Evolutionary conservation across 2,329 filamentous ascomycete genomes (phyloP), one percentile per base, ranked within the genome.

Genomic region (Botrytis tulipae): DNA sequence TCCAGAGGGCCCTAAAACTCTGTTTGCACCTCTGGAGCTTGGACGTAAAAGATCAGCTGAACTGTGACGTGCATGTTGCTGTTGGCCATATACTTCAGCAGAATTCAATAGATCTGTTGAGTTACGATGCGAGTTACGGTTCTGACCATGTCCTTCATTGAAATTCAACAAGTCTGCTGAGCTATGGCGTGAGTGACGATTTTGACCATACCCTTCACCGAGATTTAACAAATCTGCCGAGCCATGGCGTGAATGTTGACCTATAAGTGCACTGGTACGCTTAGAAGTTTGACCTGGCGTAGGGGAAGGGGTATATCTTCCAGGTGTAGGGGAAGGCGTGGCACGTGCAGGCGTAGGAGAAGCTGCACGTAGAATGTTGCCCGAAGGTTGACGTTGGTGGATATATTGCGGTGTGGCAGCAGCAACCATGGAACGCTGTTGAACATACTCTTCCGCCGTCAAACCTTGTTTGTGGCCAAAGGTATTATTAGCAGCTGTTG

Each of bases 361-460:
- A 54, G 80, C 82, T 20, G 81, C 77, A 51, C 83, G 82, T 73
- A 84, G 78, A 59, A 83, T 84, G 75, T 86, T 86, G 63, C 86
- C 85, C 0, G 90, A 90, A 2, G 86, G 83, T 70, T 81, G 80
- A 57, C 92, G 87, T 67, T 87, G 87, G 79, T 93, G 91, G 1
- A 85, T 83, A 80, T 89, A 88, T 59, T 87, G 79, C 25, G 90
- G 87, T 9, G 86, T 86, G 66, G 86, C 84, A 16, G 86, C 84
- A 25, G 86, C 85, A 29, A 86, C 85, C 20, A 89, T 85, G 35
- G 91, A 91, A 75, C 93, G 90, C 77, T 95, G 91, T 78, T 94
- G 90, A 9, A 97, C 93, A 83, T 92, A 97, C 78, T 97, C 90
- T 81, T 97, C 93, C 0, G 94, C 87, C 7, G 91, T 92, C 20